Conservation (phyloP, 192 early-diverging fungal genomes). For the Funneliformis mosseae region DNA sequence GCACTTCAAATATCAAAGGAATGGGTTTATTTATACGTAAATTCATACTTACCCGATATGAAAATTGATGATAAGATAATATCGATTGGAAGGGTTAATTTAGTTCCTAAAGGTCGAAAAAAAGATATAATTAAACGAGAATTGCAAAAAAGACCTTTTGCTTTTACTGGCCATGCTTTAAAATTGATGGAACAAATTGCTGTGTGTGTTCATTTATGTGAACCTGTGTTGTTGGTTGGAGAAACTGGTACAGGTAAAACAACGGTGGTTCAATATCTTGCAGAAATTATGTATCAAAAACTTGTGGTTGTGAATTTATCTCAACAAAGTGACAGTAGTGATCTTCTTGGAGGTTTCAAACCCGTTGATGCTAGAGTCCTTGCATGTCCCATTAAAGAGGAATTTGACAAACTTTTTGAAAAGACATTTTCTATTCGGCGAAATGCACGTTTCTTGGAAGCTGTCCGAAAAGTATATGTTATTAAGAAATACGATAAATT, state of each 20-base stretch:
- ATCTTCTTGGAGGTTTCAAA: constrained; percentile 96
- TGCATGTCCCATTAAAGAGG: constrained; percentile 77
- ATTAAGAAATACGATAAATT: constrained; percentile 85
- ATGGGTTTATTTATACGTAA: constrained; percentile 70
- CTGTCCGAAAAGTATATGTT: constrained; percentile 69
- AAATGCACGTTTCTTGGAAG: constrained; percentile 86
- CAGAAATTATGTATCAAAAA: constrained; percentile 69
- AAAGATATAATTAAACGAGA: constrained; percentile 38
- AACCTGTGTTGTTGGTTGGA: constrained; percentile 90
- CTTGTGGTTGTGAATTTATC: constrained; percentile 94
- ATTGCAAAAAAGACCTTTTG: constrained; percentile 67
- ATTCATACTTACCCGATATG: constrained; percentile 68
- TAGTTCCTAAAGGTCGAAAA: constrained; percentile 42
- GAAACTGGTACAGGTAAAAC: constrained; percentile 99
- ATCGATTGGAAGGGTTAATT: constrained; percentile 60
- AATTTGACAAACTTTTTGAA: constrained; percentile 85
- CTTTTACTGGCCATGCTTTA: constrained; percentile 79
- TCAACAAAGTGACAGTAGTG: constrained; percentile 93
- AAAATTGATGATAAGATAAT: constrained; percentile 43
- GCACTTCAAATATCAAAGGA: constrained; percentile 67
- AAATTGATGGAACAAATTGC: constrained; percentile 87
- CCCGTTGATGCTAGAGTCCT: constrained; percentile 85
- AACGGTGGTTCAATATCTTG: constrained; percentile 90
- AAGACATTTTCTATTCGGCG: constrained; percentile 85
- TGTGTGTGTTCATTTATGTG: constrained; percentile 73